Evolutionary conservation across 805 yeast genomes (phyloP).

Genomic region (Kockiozyma suomiensis): DNA sequence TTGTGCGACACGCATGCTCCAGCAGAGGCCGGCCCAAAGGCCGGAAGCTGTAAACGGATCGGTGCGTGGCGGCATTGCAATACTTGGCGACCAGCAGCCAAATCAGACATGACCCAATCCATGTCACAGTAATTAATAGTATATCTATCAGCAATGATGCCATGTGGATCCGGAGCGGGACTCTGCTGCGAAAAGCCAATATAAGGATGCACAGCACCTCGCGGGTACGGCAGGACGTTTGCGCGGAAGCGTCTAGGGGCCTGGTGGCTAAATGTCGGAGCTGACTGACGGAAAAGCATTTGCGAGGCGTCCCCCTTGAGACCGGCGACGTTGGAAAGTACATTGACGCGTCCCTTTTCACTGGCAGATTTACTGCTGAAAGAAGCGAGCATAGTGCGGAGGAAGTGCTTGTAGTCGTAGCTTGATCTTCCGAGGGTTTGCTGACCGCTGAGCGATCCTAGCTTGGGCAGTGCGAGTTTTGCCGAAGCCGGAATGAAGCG

Average conservation of each 20-base stretch:
- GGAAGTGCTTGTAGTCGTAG: not conserved
- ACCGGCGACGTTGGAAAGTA: constrained; percentile 13
- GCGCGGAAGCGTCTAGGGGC: constrained; percentile 15
- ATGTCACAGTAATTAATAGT: constrained; percentile 23
- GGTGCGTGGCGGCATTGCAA: constrained; percentile 18
- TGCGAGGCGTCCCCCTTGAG: not conserved
- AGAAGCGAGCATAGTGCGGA: not conserved
- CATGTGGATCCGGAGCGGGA: constrained; percentile 3
- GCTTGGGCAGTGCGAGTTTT: not conserved
- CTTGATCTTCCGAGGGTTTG: not conserved
- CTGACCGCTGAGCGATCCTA: not conserved
- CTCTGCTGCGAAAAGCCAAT: constrained; percentile 22
- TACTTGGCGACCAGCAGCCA: constrained; percentile 1
- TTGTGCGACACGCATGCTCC: constrained; percentile 11
- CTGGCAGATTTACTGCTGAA: not conserved
- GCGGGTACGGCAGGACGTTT: constrained; percentile 23
- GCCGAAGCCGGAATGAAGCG: not conserved
- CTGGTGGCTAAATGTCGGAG: not conserved
- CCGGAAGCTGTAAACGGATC: constrained; percentile 3
- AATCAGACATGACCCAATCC: constrained; percentile 18
- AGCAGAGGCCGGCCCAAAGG: not conserved
- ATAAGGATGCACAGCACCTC: constrained; percentile 22
- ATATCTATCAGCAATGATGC: constrained; percentile 3
- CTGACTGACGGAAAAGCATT: not conserved
- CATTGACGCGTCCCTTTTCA: not conserved